These are phyloP conservation scores for Macrolepiota dolichaula DNA, from an alignment of 768 basidiomycete genomes.

Conservation along the genomic window DNA sequence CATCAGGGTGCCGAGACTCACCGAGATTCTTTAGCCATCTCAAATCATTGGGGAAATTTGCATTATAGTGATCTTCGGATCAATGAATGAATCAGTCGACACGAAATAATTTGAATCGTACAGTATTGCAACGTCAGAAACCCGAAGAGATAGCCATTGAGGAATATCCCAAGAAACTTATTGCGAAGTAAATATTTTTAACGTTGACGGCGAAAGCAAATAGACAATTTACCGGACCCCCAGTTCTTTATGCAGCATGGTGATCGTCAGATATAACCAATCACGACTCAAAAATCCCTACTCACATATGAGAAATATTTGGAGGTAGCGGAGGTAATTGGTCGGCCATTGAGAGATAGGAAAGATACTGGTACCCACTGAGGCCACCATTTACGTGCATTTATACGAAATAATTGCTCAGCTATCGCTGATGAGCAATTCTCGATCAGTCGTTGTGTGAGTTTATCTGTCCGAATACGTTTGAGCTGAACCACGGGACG, in stretches of 20 bases:
- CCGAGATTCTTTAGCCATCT: slow-evolving; percentile 7
- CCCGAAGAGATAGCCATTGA: slow-evolving; percentile 12
- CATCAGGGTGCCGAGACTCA: background rate
- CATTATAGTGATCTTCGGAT: background rate
- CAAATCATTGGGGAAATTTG: background rate
- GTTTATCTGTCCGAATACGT: background rate
- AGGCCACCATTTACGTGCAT: background rate
- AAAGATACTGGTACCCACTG: background rate
- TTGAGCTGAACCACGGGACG: background rate
- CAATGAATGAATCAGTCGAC: background rate
- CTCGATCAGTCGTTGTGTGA: background rate
- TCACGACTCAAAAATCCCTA: background rate
- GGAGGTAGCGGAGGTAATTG: background rate
- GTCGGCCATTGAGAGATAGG: background rate
- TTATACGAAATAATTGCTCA: background rate
- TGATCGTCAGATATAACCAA: background rate
- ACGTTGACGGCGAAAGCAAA: background rate
- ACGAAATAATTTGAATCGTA: background rate
- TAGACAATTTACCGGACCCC: background rate
- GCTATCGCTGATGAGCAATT: too few relatives aligned
- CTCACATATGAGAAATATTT: slow-evolving; percentile 5
- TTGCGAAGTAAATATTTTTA: too few relatives aligned
- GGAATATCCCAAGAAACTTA: slow-evolving; percentile 7
- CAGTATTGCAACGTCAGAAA: slow-evolving; percentile 10
- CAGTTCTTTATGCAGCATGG: background rate